Evolutionary conservation across 208 protist genomes (phyloP).

Genomic region (Leishmania aethiopica): DNA sequence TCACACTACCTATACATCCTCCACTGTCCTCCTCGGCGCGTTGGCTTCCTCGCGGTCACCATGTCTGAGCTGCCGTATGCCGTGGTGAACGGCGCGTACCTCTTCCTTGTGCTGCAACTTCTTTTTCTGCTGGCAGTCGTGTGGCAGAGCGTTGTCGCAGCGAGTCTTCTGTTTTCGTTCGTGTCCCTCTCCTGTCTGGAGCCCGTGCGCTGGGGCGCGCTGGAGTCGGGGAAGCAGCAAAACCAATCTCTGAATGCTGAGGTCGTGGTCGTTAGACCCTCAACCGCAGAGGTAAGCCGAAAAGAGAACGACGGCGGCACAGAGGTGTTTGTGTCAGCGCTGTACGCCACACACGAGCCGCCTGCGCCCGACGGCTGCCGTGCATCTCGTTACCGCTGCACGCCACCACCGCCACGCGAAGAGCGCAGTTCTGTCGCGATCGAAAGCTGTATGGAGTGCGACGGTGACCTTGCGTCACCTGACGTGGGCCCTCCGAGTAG

Average conservation of each 20-base stretch:
- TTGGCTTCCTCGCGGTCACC: background rate
- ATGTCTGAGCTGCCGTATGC: slow-evolving; percentile 7
- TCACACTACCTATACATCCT: background rate
- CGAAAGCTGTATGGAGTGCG: background rate
- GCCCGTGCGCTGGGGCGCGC: background rate
- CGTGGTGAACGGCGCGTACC: slow-evolving; percentile 32
- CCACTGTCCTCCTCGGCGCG: background rate
- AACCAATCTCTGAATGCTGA: background rate
- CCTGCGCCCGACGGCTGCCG: too few species aligned
- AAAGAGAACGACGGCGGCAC: background rate
- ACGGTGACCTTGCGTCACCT: background rate
- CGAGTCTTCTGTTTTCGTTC: slow-evolving; percentile 13
- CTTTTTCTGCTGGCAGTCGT: slow-evolving; percentile 27
- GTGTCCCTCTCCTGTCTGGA: background rate
- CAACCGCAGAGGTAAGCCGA: background rate
- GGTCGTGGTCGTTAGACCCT: background rate
- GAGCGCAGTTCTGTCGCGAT: background rate
- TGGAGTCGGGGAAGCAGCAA: background rate
- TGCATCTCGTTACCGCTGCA: background rate
- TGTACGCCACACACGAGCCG: background rate
- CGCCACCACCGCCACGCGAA: background rate
- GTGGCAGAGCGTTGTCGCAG: slow-evolving; percentile 16
- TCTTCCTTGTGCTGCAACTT: slow-evolving; percentile 47
- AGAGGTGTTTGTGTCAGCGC: background rate
- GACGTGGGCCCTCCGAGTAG: background rate